These are phyloP conservation scores for Trichomonas gallinae DNA, from an alignment of 208 protist genomes.

Conservation along the genomic window DNA sequence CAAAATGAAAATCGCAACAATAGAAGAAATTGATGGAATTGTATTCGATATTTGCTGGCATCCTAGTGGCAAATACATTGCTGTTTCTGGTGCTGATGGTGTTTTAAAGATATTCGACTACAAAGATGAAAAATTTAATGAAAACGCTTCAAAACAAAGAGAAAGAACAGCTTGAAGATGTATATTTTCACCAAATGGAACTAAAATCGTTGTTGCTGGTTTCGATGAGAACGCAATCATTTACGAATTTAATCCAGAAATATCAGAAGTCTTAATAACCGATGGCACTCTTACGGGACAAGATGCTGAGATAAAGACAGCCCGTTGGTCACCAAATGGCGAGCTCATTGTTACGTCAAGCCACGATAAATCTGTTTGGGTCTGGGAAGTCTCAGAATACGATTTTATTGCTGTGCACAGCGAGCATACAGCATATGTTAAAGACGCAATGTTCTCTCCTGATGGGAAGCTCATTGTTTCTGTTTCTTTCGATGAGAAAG, in stretches of 20 bases:
- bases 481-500: not conserved
- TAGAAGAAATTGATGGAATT: not conserved
- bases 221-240: not conserved
- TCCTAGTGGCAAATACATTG: not conserved
- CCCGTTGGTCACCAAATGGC: not conserved
- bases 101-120: not conserved
- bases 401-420: not conserved
- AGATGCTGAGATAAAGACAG: not conserved
- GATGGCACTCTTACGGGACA: not conserved
- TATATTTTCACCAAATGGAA: not conserved
- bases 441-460: not conserved
- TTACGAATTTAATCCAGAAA: not conserved
- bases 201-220: not conserved
- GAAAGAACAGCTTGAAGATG: not conserved
- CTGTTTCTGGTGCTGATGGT: not conserved
- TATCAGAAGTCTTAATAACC: not conserved
- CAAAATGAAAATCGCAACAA: not conserved
- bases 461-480: not conserved
- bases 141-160: not conserved
- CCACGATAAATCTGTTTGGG: not conserved
- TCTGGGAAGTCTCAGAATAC: not conserved
- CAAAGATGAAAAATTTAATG: not conserved
- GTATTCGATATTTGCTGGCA: not conserved
- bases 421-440: not conserved
- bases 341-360: not conserved